These are phyloP conservation scores for Petunia secreta DNA, from an alignment of 257 asterid genomes.

Conservation along the genomic window DNA sequence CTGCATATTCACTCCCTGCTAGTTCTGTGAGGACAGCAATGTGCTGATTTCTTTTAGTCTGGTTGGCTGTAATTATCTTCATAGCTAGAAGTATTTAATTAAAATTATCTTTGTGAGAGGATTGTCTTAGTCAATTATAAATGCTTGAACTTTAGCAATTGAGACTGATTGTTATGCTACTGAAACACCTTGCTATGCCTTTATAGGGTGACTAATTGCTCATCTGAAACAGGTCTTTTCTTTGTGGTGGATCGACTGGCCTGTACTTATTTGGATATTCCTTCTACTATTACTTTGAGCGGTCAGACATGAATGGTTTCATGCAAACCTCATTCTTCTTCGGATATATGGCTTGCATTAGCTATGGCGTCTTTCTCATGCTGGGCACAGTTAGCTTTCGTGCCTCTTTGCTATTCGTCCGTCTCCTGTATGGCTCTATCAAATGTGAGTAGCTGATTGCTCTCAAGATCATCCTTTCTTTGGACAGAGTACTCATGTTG, in stretches of 20 bases:
- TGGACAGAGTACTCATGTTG: background rate
- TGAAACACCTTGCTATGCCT: background rate
- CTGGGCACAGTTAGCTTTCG: conserved; percentile 30
- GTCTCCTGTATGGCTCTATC: conserved; percentile 30
- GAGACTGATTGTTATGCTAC: background rate
- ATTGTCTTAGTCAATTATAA: background rate
- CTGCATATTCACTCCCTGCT: background rate
- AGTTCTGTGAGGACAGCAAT: background rate
- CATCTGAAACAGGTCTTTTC: conserved; percentile 29
- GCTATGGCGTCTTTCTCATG: conserved; percentile 37
- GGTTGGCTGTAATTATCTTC: background rate
- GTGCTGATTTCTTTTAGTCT: background rate
- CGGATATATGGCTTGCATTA: conserved; percentile 35
- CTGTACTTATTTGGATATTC: conserved; percentile 28
- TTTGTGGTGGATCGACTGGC: conserved; percentile 36
- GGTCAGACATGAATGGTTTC: conserved; percentile 31
- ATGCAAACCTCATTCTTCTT: conserved; percentile 37
- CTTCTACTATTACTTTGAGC: conserved; percentile 21
- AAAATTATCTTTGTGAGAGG: background rate
- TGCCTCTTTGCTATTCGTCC: conserved; percentile 30
- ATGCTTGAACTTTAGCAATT: background rate
- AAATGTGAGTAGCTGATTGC: conserved; percentile 29
- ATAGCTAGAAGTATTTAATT: background rate
- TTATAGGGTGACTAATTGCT: conserved; percentile 5
- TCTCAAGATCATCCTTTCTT: background rate